A percentile compares a stretch with the other conserved stretches of the same genome.
Evolutionary conservation across 1,284 basidiomycete species (phyloP).

Genomic region (Trametes polyzona): DNA sequence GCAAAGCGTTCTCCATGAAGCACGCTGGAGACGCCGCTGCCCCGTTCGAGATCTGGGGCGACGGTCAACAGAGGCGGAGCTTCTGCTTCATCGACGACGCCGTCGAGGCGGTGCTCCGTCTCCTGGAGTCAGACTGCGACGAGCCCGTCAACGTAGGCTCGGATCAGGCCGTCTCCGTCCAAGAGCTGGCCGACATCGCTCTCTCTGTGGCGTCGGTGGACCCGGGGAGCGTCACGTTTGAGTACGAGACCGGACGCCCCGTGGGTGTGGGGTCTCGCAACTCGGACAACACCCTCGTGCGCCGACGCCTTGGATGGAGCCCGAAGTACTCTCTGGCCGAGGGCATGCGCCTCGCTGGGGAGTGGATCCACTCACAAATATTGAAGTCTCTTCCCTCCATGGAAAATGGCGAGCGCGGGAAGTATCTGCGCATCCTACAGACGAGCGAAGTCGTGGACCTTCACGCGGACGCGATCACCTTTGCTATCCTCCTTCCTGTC

Average conservation of each 20-base stretch:
- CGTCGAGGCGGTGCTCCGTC: slow-evolving; percentile 49
- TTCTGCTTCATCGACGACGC: slow-evolving; percentile 61
- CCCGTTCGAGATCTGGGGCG: slow-evolving; percentile 59
- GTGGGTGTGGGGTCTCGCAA: slow-evolving; percentile 56
- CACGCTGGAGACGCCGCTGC: slow-evolving; percentile 20
- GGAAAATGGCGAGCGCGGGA: neutral
- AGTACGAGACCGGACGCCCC: slow-evolving; percentile 38
- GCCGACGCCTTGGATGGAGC: slow-evolving; percentile 44
- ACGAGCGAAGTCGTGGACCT: slow-evolving; percentile 38
- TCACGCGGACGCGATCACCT: slow-evolving; percentile 39
- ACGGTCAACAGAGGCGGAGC: slow-evolving; percentile 54
- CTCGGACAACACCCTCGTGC: slow-evolving; percentile 50
- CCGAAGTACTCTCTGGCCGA: slow-evolving; percentile 45
- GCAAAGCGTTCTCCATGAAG: slow-evolving; percentile 50
- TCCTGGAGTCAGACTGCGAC: slow-evolving; percentile 43
- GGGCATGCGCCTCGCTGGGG: slow-evolving; percentile 49
- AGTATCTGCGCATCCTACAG: slow-evolving; percentile 8
- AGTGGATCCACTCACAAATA: slow-evolving; percentile 52
- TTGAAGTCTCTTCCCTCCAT: slow-evolving; percentile 23
- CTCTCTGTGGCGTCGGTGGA: slow-evolving; percentile 39
- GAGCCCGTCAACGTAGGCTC: slow-evolving; percentile 58
- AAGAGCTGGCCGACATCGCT: slow-evolving; percentile 49
- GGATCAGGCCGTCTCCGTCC: slow-evolving; percentile 46
- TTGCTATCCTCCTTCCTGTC: slow-evolving; percentile 60
- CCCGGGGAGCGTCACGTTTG: slow-evolving; percentile 35